Percentiles rank a stretch among this genome's conserved stretches.
Conservation (phyloP, 306 rosid species). For the Hippophae rhamnoides region DNA sequence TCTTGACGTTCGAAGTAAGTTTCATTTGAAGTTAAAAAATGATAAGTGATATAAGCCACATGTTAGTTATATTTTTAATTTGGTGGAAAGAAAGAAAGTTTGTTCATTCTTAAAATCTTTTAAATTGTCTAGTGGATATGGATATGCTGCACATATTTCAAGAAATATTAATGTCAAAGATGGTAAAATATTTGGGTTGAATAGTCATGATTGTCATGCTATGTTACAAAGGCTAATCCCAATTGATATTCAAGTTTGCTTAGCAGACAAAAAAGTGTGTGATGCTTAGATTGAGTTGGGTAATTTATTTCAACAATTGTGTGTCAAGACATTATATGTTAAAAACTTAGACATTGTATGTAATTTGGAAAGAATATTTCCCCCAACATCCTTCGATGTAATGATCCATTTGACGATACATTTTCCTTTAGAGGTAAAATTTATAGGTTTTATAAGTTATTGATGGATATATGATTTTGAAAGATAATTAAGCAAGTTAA, state of each 20-base stretch:
- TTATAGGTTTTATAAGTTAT: no score
- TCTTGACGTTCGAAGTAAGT: neutral
- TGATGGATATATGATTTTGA: no score
- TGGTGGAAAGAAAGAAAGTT: neutral
- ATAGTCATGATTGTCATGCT: neutral
- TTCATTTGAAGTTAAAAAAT: neutral
- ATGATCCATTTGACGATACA: no score
- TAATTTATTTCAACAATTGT: neutral
- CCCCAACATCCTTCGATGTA: neutral
- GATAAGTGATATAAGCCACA: neutral
- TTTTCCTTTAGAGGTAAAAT: no score
- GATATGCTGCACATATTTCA: neutral
- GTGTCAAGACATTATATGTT: neutral
- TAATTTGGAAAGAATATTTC: neutral
- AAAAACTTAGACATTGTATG: neutral
- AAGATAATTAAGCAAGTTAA: no score
- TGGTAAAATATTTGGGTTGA: neutral
- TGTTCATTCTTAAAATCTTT: neutral
- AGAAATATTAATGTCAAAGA: neutral
- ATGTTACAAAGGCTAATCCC: neutral
- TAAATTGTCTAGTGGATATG: neutral
- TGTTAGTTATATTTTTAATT: neutral
- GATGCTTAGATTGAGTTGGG: neutral
- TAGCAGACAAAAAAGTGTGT: no score
- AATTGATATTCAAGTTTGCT: neutral